Percentiles rank a stretch among this genome's conserved stretches.
These are phyloP conservation scores for Psilocybe tampanensis DNA, from an alignment of 768 basidiomycete species.

Conservation along the genomic window DNA sequence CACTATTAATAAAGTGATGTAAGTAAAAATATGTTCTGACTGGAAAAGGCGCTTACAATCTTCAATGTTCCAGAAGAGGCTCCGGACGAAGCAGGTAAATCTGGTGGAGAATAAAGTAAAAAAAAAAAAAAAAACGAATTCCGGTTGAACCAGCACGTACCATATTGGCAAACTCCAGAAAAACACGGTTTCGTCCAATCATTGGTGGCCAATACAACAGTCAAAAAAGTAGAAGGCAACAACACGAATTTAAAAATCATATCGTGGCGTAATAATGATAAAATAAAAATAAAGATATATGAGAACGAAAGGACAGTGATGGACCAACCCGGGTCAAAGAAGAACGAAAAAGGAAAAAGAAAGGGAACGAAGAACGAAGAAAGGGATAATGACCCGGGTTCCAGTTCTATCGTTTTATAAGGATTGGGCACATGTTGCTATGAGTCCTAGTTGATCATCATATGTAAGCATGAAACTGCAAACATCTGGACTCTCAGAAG, in stretches of 20 bases:
- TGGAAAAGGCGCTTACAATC: constrained; percentile 32
- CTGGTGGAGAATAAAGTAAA: constrained; percentile 9
- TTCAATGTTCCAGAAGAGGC: constrained; percentile 42
- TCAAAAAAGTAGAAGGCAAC: constrained; percentile 15
- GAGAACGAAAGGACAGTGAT: constrained; percentile 2
- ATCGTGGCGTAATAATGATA: neutral
- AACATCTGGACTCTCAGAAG: neutral
- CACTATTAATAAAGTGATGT: constrained; percentile 27
- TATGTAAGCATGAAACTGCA: neutral
- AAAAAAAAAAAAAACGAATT: neutral
- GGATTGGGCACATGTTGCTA: neutral
- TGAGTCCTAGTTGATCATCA: neutral
- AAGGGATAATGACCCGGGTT: no score
- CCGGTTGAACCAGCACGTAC: constrained; percentile 14
- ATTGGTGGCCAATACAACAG: constrained; percentile 30
- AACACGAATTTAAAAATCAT: constrained; percentile 7
- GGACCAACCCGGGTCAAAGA: constrained; percentile 18
- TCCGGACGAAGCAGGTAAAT: constrained; percentile 30
- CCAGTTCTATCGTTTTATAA: neutral
- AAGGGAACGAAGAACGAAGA: neutral
- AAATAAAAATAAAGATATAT: neutral
- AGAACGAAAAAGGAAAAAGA: constrained; percentile 1
- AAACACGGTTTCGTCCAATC: constrained; percentile 46
- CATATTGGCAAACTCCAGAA: constrained; percentile 42
- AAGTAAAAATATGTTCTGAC: neutral